Evolutionary conservation across 163 green algal genomes (phyloP).

Genomic region (Smithsoniella earleae): DNA sequence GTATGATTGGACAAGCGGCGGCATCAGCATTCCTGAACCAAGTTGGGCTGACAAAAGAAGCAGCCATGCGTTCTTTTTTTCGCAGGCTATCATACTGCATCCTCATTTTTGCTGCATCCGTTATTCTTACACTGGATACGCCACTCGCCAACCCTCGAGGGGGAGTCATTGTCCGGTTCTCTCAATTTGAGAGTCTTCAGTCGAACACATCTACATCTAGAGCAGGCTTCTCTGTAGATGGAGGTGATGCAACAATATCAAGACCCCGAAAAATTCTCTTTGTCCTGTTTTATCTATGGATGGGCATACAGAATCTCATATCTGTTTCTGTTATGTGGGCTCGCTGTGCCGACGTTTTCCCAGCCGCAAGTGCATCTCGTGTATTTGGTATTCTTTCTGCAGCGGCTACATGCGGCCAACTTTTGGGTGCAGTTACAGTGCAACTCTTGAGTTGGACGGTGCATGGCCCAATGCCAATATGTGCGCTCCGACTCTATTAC

Average conservation of each 20-base stretch:
- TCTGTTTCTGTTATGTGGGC: conserved; percentile 59
- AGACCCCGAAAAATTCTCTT: conserved; percentile 2
- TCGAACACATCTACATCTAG: neutral
- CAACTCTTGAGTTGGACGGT: neutral
- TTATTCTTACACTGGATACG: conserved; percentile 49
- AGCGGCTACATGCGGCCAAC: conserved; percentile 31
- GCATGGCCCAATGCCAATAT: neutral
- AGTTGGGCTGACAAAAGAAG: neutral
- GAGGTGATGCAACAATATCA: conserved; percentile 26
- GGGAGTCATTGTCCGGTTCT: no score
- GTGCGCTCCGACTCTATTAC: no score
- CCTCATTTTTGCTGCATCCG: conserved; percentile 46
- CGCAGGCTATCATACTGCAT: conserved; percentile 46
- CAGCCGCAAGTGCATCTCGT: conserved; percentile 42
- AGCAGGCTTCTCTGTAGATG: conserved; percentile 8
- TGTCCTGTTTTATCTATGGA: conserved; percentile 54
- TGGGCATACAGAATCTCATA: conserved; percentile 62
- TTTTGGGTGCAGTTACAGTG: conserved; percentile 1
- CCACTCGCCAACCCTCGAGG: conserved; percentile 39
- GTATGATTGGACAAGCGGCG: conserved; percentile 8
- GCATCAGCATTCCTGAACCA: conserved; percentile 32
- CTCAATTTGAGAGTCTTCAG: neutral
- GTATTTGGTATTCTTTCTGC: conserved; percentile 64
- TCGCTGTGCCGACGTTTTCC: conserved; percentile 62
- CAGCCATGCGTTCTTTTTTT: neutral